Conservation (phyloP, 2,329 filamentous ascomycete genomes). For the Pseudocercospora fuligena region DNA sequence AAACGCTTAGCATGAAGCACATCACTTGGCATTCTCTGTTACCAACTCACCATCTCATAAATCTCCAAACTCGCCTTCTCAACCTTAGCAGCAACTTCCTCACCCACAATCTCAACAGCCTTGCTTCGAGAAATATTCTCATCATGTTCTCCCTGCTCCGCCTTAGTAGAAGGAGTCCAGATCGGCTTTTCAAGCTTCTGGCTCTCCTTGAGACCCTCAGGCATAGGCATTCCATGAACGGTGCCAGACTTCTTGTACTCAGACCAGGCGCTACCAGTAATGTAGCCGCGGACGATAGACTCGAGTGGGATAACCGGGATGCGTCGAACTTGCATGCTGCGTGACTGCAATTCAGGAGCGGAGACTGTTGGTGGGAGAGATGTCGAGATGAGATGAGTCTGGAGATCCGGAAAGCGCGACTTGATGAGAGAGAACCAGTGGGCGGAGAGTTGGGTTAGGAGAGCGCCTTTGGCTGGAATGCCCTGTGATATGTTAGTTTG, state of each 20-base stretch:
- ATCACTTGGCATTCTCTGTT: not conserved
- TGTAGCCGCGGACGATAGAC: conserved; percentile 86
- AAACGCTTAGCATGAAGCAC: not conserved
- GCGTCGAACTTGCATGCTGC: conserved; percentile 78
- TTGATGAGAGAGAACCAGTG: conserved; percentile 71
- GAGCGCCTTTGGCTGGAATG: conserved; percentile 68
- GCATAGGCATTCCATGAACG: conserved; percentile 75
- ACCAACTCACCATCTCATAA: conserved; percentile 59
- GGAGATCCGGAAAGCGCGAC: conserved; percentile 60
- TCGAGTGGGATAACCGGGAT: conserved; percentile 78
- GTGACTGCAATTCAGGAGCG: conserved; percentile 54
- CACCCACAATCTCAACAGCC: conserved; percentile 66
- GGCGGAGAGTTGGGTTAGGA: conserved; percentile 69
- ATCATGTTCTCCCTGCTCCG: conserved; percentile 76
- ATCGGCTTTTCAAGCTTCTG: conserved; percentile 71
- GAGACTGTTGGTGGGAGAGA: conserved; percentile 60
- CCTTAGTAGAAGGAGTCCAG: conserved; percentile 85
- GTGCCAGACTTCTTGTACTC: conserved; percentile 77
- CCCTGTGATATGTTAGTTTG: conserved; percentile 52
- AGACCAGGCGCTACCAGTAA: conserved; percentile 82
- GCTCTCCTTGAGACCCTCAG: conserved; percentile 71
- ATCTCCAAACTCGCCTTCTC: conserved; percentile 68
- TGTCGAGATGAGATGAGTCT: conserved; percentile 67
- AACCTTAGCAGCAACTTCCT: conserved; percentile 66
- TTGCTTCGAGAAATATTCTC: conserved; percentile 80